These are phyloP conservation scores for Coemansia erecta DNA, from an alignment of 192 early-diverging fungal species.

Conservation along the genomic window DNA sequence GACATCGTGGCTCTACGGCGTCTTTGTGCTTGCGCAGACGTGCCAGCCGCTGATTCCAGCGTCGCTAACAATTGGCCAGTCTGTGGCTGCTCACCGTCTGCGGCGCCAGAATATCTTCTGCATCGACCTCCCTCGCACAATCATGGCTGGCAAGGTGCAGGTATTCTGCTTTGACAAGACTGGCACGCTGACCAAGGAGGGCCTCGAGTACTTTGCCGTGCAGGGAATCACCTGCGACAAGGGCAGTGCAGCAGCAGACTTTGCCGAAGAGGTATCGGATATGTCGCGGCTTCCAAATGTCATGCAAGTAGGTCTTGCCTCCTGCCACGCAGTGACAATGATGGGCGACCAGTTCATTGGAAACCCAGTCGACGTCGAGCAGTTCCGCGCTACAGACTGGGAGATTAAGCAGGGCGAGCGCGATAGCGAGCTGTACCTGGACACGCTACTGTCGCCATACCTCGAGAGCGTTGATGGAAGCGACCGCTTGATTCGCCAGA, in stretches of 20 bases:
- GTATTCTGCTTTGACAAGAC: slow-evolving; percentile 69
- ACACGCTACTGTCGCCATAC: slow-evolving; percentile 54
- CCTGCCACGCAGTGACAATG: slow-evolving; percentile 61
- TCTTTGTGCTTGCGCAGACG: slow-evolving; percentile 66
- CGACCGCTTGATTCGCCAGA: slow-evolving; percentile 18
- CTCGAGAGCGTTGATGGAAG: slow-evolving; percentile 22
- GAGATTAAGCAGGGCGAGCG: slow-evolving; percentile 21
- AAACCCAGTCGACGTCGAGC: slow-evolving; percentile 76
- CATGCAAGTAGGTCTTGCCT: slow-evolving; percentile 32
- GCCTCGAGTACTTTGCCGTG: slow-evolving; percentile 58
- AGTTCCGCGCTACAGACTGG: slow-evolving; percentile 66
- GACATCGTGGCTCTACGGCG: slow-evolving; percentile 67
- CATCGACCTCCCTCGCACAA: slow-evolving; percentile 63
- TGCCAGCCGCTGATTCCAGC: slow-evolving; percentile 64
- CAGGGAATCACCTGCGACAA: slow-evolving; percentile 12
- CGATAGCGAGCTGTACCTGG: slow-evolving; percentile 29
- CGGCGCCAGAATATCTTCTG: slow-evolving; percentile 58
- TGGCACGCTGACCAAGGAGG: slow-evolving; percentile 66
- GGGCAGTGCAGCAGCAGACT: background rate
- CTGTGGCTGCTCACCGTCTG: slow-evolving; percentile 55
- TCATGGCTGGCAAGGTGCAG: slow-evolving; percentile 62
- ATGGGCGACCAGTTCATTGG: slow-evolving; percentile 61
- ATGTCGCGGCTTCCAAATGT: slow-evolving; percentile 12
- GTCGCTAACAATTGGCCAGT: slow-evolving; percentile 63
- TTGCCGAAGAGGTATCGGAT: slow-evolving; percentile 7